Percentiles rank a stretch among this genome's conserved stretches.
Conservation (phyloP, 2,329 filamentous ascomycete species). For the Venturia effusa region DNA sequence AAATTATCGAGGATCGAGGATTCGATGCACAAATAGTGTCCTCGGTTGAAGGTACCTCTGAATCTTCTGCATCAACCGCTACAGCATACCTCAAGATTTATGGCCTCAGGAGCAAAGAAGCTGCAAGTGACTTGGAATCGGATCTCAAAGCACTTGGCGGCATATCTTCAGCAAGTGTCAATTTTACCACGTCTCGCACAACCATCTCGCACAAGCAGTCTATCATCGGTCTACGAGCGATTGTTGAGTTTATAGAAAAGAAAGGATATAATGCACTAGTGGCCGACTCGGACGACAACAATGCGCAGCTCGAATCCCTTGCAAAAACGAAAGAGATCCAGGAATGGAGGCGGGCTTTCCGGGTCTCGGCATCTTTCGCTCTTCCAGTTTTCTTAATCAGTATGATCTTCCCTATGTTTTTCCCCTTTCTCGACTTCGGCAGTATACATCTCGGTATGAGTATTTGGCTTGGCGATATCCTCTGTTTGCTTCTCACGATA, state of each 20-base stretch:
- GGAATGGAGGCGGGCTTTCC: conserved; percentile 79
- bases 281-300: conserved; percentile 87
- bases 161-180: conserved; percentile 62
- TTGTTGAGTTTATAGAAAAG: conserved; percentile 76
- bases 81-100: conserved; percentile 75
- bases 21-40: conserved; percentile 81
- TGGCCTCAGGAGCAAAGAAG: conserved; percentile 60
- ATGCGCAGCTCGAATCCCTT: conserved; percentile 88
- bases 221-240: conserved; percentile 63
- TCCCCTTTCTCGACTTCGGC: conserved; percentile 69
- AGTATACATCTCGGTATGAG: conserved; percentile 56
- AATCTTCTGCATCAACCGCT: conserved; percentile 44
- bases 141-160: conserved; percentile 56
- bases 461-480: conserved; percentile 76
- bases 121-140: conserved; percentile 63
- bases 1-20: conserved; percentile 79
- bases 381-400: conserved; percentile 83
- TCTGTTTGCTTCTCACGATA: conserved; percentile 75
- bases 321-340: conserved; percentile 94
- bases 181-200: conserved; percentile 61
- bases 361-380: conserved; percentile 67
- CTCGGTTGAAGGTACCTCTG: conserved; percentile 50
- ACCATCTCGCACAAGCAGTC: conserved; percentile 62
- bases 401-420: conserved; percentile 87
- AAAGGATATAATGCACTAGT: conserved; percentile 80